phyloP scores from a whole-genome alignment of 2,329 filamentous ascomycete species.

The Lachnellula suecica region DNA sequence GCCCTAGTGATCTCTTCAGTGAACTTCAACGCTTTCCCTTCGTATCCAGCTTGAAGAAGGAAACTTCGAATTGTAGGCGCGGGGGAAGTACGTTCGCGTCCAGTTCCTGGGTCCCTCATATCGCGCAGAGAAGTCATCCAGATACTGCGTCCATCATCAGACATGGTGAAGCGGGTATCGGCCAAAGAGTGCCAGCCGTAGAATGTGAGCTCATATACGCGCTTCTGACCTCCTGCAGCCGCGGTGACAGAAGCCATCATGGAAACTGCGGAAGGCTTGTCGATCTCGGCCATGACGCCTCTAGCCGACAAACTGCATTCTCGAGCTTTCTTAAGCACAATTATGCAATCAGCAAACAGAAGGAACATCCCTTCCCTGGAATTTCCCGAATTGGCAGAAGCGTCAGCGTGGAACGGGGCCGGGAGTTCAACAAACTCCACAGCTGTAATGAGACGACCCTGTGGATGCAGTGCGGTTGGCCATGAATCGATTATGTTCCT shows the following conservation, averaged over 20 bases:
- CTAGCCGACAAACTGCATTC: conserved; percentile 67
- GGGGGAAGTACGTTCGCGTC: conserved; percentile 47
- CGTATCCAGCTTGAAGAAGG: conserved; percentile 71
- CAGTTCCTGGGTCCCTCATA: conserved; percentile 54
- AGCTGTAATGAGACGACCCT: conserved; percentile 77
- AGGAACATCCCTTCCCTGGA: conserved; percentile 69
- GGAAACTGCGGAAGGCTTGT: conserved; percentile 70
- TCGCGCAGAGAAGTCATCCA: conserved; percentile 68
- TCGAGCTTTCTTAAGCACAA: conserved; percentile 71
- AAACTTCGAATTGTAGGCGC: conserved; percentile 65
- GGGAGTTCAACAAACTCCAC: conserved; percentile 76
- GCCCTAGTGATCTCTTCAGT: conserved; percentile 87
- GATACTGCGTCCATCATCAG: conserved; percentile 59
- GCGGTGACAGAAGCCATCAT: conserved; percentile 64
- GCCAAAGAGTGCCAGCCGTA: conserved; percentile 69
- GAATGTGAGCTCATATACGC: conserved; percentile 70
- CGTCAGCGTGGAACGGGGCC: conserved; percentile 62
- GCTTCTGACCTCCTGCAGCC: conserved; percentile 57
- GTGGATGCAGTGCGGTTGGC: conserved; percentile 69
- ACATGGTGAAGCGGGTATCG: conserved; percentile 73
- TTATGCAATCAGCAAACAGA: conserved; percentile 79
- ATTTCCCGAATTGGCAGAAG: conserved; percentile 7
- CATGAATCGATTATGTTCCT: conserved; percentile 76
- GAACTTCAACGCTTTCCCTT: conserved; percentile 73
- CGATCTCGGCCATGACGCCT: conserved; percentile 79